Conservation (phyloP, 2,329 filamentous ascomycete genomes). For the Hawksworthiomyces lignivorus region DNA sequence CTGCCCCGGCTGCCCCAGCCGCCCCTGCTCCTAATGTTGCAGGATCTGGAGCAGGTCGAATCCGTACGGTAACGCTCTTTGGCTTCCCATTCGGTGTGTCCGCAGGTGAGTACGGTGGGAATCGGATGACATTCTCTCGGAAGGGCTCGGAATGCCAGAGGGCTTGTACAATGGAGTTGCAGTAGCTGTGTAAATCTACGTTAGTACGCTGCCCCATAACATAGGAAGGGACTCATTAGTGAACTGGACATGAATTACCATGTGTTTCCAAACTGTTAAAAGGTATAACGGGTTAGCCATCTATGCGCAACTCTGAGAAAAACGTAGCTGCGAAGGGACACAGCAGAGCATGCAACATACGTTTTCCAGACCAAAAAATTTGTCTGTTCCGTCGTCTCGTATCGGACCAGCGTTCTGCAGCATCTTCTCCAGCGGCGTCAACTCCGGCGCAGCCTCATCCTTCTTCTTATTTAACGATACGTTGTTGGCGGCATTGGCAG, state of each 20-base stretch:
- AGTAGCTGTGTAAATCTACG: conserved; percentile 87
- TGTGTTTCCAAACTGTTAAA: conserved; percentile 84
- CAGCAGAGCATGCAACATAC: conserved; percentile 46
- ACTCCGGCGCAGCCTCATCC: conserved; percentile 49
- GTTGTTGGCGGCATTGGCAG: conserved; percentile 35
- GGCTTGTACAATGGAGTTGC: conserved; percentile 96
- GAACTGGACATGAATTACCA: conserved; percentile 60
- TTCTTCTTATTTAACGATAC: conserved; percentile 39
- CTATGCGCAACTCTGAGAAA: no score
- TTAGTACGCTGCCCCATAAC: no score
- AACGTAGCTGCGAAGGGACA: no score
- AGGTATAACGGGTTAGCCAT: no score
- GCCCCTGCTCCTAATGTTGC: conserved; percentile 23
- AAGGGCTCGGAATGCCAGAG: conserved; percentile 94
- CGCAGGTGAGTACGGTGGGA: conserved; percentile 64
- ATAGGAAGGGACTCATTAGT: no score
- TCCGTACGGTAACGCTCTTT: conserved; percentile 52
- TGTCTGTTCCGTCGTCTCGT: conserved; percentile 84
- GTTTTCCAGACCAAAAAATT: conserved; percentile 98
- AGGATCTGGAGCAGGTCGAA: conserved; percentile 28
- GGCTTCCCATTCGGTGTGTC: conserved; percentile 57
- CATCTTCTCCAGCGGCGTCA: conserved; percentile 63
- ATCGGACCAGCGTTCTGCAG: conserved; percentile 73
- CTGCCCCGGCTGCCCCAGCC: background rate
- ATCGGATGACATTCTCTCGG: conserved; percentile 88